These are phyloP conservation scores for Achlya hypogyna DNA, from an alignment of 352 stramenopile species.

Conservation along the genomic window DNA sequence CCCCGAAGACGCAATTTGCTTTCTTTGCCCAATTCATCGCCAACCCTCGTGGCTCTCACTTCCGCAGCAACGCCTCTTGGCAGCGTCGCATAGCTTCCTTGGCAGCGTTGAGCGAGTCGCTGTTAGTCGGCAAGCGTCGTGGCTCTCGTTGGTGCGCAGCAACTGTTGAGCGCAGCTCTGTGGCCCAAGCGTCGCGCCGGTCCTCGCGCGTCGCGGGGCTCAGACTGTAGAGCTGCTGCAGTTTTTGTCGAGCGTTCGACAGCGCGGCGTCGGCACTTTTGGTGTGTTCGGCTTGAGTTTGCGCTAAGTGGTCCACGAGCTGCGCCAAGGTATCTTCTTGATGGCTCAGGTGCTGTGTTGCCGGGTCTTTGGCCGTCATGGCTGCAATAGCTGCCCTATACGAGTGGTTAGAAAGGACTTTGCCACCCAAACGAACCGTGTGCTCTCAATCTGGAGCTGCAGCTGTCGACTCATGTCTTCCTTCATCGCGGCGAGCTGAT, in stretches of 20 bases:
- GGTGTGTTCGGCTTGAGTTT: not conserved
- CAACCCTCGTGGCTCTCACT: too few relatives aligned
- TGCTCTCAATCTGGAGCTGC: conserved; percentile 2
- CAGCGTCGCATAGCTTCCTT: not conserved
- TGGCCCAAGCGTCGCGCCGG: not conserved
- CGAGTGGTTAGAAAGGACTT: not conserved
- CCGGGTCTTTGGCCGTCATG: not conserved
- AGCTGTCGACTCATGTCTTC: conserved; percentile 7
- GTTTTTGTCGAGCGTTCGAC: not conserved
- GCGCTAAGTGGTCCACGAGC: not conserved
- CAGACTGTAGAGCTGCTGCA: not conserved
- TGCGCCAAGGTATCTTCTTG: not conserved
- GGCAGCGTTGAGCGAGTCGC: conserved; percentile 7
- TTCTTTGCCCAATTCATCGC: too few relatives aligned
- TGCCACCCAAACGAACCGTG: not conserved
- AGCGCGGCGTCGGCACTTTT: not conserved
- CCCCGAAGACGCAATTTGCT: too few relatives aligned
- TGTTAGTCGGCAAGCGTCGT: not conserved
- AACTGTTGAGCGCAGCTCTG: not conserved
- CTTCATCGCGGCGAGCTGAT: not conserved
- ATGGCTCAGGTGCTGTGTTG: not conserved
- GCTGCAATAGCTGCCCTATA: conserved; percentile 9
- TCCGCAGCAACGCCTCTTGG: not conserved
- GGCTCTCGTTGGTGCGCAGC: not conserved
- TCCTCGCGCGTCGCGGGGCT: not conserved